phyloP scores from a whole-genome alignment of 352 stramenopile genomes.

The Globisporangium yorkense region DNA sequence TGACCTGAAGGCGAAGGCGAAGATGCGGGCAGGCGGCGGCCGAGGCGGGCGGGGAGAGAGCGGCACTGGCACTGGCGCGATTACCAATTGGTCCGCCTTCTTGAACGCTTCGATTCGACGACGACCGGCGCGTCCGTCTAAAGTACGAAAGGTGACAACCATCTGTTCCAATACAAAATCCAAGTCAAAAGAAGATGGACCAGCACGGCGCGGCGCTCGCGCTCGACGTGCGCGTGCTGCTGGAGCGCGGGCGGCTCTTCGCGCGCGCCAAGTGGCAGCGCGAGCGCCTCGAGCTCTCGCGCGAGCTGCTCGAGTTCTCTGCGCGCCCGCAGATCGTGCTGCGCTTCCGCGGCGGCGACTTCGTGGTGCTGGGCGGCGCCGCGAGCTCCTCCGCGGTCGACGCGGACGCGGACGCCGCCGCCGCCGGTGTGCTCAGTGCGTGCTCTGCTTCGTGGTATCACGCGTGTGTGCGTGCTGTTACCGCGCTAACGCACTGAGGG shows the following conservation, averaged over 20 bases:
- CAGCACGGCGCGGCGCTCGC: slow-evolving; percentile 6
- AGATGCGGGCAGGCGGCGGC: no score
- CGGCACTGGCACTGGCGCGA: no score
- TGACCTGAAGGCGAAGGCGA: neutral
- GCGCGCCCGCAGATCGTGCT: slow-evolving; percentile 24
- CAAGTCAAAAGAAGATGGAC: neutral
- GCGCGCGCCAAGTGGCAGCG: slow-evolving; percentile 28
- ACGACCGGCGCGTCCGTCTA: no score
- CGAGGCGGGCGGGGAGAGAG: no score
- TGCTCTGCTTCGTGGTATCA: neutral
- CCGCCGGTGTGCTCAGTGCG: slow-evolving; percentile 1
- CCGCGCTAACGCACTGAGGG: neutral
- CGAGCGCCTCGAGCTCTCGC: slow-evolving; percentile 14
- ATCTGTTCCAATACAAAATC: no score
- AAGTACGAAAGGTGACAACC: no score
- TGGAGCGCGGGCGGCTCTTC: slow-evolving; percentile 31
- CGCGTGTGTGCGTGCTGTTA: neutral
- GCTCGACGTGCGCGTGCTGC: slow-evolving; percentile 25
- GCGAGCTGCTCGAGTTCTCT: slow-evolving; percentile 28
- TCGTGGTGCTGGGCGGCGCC: slow-evolving; percentile 18
- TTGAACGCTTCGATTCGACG: no score
- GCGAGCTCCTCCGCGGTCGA: neutral
- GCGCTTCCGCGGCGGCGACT: slow-evolving; percentile 17
- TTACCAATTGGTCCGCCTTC: no score
- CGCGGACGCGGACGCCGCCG: neutral